These are phyloP conservation scores for Paramecium primaurelia DNA, from an alignment of 73 alveolate species.

Conservation along the genomic window DNA sequence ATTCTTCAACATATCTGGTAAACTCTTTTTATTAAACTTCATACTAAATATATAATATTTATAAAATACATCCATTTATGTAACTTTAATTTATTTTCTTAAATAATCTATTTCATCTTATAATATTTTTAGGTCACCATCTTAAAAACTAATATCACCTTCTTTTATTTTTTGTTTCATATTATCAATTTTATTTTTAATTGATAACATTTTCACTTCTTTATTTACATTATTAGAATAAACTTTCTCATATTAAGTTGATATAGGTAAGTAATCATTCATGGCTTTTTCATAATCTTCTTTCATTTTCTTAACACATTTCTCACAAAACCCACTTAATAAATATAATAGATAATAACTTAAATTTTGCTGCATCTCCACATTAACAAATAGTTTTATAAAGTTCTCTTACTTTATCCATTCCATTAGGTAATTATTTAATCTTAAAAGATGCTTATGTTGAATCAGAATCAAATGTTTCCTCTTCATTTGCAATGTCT, in stretches of 20 bases:
- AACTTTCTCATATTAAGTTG: not conserved
- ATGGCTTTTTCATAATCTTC: conserved; percentile 4
- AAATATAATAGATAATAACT: not conserved
- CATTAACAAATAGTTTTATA: conserved; percentile 16
- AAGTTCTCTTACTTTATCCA: conserved; percentile 46
- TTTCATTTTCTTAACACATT: conserved; percentile 14
- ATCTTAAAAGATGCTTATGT: conserved; percentile 7
- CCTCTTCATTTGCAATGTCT: not conserved
- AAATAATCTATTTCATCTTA: not conserved
- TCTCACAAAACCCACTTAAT: conserved; percentile 15
- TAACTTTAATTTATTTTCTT: not conserved
- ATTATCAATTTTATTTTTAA: not conserved
- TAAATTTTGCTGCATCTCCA: not conserved
- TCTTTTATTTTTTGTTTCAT: not conserved
- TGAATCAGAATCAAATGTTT: not conserved
- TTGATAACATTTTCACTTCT: conserved; percentile 14
- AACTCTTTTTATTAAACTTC: not conserved
- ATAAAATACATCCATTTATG: not conserved
- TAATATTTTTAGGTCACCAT: not conserved
- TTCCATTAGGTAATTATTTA: conserved; percentile 9
- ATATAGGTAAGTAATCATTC: not conserved
- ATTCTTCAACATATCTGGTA: not conserved
- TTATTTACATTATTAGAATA: not conserved
- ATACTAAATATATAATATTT: not conserved
- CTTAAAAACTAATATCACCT: not conserved